These are phyloP conservation scores for Cryptococcus maquisensis DNA, from an alignment of 1,284 basidiomycete genomes.

Conservation along the genomic window DNA sequence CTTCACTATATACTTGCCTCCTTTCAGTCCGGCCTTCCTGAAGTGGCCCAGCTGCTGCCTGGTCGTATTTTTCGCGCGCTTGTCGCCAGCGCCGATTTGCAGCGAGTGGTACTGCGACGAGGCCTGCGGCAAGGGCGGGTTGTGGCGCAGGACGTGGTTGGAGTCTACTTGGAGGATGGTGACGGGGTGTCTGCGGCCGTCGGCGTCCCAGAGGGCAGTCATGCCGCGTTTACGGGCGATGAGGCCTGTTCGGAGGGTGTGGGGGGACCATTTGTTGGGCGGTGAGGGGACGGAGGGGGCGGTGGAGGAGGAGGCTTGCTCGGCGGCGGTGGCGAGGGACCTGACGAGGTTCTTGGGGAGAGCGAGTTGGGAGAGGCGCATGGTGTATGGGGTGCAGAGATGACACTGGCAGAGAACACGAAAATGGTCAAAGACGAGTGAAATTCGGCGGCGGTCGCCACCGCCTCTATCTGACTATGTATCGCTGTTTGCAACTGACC, in stretches of 20 bases:
- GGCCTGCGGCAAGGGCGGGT: slow-evolving; percentile 22
- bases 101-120: slow-evolving; percentile 69
- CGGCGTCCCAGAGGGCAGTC: slow-evolving; percentile 87
- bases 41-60: slow-evolving; percentile 83
- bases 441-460: too few relatives aligned
- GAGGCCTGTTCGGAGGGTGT: slow-evolving; percentile 84
- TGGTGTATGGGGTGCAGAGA: slow-evolving; percentile 9
- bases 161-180: slow-evolving; percentile 83
- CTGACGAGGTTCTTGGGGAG: slow-evolving; percentile 10
- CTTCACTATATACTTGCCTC: slow-evolving; percentile 76
- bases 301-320: background rate
- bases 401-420: background rate
- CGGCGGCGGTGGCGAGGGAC: slow-evolving; percentile 11
- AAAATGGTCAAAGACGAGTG: background rate
- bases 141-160: slow-evolving; percentile 49
- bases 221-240: slow-evolving; percentile 95
- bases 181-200: slow-evolving; percentile 80
- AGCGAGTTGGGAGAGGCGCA: slow-evolving; percentile 28
- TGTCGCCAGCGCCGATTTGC: slow-evolving; percentile 75
- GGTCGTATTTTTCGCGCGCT: slow-evolving; percentile 62
- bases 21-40: slow-evolving; percentile 66
- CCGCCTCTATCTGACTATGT: too few relatives aligned
- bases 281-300: slow-evolving; percentile 9
- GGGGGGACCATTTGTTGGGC: slow-evolving; percentile 65
- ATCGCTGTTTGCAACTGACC: too few relatives aligned